Conservation (phyloP, 2,329 filamentous ascomycete species). For the Pseudogymnoascus pannorum region DNA sequence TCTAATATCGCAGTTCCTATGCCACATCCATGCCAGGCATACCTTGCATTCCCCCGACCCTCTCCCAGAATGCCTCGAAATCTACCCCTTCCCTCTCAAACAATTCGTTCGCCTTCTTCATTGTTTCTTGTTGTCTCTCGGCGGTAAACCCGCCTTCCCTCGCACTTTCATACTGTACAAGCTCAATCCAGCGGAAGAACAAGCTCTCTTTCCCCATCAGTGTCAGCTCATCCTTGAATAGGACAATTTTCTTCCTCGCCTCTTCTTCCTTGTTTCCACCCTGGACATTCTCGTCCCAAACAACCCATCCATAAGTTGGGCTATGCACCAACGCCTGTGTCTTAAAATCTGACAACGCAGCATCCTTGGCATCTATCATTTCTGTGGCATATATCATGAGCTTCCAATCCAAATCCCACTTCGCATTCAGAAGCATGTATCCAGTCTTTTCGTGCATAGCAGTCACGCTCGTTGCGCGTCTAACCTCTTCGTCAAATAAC, state of each 20-base stretch:
- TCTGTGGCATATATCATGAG: constrained; percentile 67
- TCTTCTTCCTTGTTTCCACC: constrained; percentile 47
- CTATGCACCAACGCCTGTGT: constrained; percentile 63
- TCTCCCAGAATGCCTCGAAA: constrained; percentile 72
- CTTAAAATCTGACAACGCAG: constrained; percentile 56
- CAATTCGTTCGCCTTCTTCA: constrained; percentile 65
- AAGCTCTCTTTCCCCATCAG: constrained; percentile 77
- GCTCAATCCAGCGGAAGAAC: constrained; percentile 89
- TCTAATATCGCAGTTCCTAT: not conserved
- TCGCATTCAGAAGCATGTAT: constrained; percentile 74
- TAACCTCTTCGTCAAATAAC: constrained; percentile 54
- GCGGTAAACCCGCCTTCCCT: constrained; percentile 70
- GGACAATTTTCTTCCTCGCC: constrained; percentile 65
- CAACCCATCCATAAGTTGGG: constrained; percentile 63
- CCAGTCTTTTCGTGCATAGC: constrained; percentile 73
- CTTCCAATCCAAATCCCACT: constrained; percentile 84
- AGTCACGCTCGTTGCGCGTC: constrained; percentile 61
- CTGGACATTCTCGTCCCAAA: constrained; percentile 53
- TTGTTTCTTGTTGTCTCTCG: constrained; percentile 65
- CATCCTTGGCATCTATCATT: constrained; percentile 23
- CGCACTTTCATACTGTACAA: constrained; percentile 80
- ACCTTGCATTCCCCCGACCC: constrained; percentile 55
- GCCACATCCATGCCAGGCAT: constrained; percentile 41
- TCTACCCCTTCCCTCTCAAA: constrained; percentile 72
- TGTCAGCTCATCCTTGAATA: constrained; percentile 69